Conservation (phyloP, 257 asterid genomes). For the Striga asiatica region DNA sequence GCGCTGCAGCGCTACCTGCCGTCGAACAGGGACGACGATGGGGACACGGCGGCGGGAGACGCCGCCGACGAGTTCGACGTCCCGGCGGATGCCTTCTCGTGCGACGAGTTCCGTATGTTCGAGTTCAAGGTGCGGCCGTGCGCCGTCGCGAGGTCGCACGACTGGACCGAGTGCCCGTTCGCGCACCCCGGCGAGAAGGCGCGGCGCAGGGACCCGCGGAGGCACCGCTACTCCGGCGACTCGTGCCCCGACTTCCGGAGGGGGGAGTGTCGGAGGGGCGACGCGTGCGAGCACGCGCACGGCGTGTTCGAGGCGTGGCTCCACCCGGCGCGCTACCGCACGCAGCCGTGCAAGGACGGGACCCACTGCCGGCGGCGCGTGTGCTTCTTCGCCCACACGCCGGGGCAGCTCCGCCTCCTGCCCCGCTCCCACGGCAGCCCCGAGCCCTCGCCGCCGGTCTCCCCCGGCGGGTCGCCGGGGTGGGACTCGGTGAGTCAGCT, state of each 20-base stretch:
- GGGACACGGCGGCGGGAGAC: not conserved
- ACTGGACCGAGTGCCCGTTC: constrained; percentile 90
- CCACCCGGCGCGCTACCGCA: constrained; percentile 85
- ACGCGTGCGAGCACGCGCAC: constrained; percentile 82
- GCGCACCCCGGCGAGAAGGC: constrained; percentile 97
- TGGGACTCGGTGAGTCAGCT: constrained; percentile 37
- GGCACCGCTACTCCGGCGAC: constrained; percentile 57
- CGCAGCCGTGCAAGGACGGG: constrained; percentile 89
- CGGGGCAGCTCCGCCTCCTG: constrained; percentile 60
- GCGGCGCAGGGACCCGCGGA: constrained; percentile 73
- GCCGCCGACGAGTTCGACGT: constrained; percentile 40
- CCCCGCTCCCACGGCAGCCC: constrained; percentile 28
- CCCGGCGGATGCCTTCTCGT: constrained; percentile 68
- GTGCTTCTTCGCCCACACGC: constrained; percentile 86
- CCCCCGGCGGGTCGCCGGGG: constrained; percentile 33
- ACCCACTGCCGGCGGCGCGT: constrained; percentile 74
- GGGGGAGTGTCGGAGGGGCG: constrained; percentile 61
- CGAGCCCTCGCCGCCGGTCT: constrained; percentile 57
- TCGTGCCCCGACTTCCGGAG: constrained; percentile 70
- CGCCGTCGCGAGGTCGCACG: constrained; percentile 66
- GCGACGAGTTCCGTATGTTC: constrained; percentile 76
- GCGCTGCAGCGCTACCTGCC: constrained; percentile 73
- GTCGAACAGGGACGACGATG: constrained; percentile 26
- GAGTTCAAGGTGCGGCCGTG: constrained; percentile 77
- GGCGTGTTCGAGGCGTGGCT: constrained; percentile 96